These are phyloP conservation scores for Suillus alpinus DNA, from an alignment of 768 basidiomycete species.

Conservation along the genomic window DNA sequence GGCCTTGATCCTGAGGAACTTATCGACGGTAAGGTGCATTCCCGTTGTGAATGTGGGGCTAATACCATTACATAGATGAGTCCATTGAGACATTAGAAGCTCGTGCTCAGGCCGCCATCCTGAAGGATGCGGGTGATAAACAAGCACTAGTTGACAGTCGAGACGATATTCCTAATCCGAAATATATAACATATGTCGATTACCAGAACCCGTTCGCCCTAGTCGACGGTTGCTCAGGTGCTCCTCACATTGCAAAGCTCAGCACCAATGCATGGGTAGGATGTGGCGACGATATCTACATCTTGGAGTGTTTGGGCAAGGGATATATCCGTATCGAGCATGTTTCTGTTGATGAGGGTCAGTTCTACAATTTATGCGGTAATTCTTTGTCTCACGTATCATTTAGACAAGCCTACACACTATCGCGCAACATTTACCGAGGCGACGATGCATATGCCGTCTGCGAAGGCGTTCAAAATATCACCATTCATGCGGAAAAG, in stretches of 20 bases:
- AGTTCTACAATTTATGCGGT: background rate
- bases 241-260: constrained; percentile 50
- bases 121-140: constrained; percentile 7
- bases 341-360: constrained; percentile 35
- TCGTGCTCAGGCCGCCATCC: constrained; percentile 27
- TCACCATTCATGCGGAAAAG: constrained; percentile 56
- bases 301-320: constrained; percentile 71
- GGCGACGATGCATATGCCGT: constrained; percentile 41
- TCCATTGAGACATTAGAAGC: constrained; percentile 47
- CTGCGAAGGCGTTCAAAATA: constrained; percentile 42
- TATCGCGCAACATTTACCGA: constrained; percentile 58
- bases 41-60: constrained; percentile 4
- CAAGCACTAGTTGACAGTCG: constrained; percentile 17
- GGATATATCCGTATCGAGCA: constrained; percentile 67
- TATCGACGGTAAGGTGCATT: constrained; percentile 46
- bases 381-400: background rate
- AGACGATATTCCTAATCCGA: constrained; percentile 49
- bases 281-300: constrained; percentile 66
- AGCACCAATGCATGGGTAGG: constrained; percentile 77
- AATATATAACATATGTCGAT: constrained; percentile 69
- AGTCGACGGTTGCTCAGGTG: constrained; percentile 46
- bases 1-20: constrained; percentile 76
- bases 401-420: constrained; percentile 18
- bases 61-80: constrained; percentile 40
- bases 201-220: constrained; percentile 72